Evolutionary conservation across 306 rosid genomes (phyloP), one percentile per base, ranked within the genome.

Genomic region (Vigna radiata): DNA sequence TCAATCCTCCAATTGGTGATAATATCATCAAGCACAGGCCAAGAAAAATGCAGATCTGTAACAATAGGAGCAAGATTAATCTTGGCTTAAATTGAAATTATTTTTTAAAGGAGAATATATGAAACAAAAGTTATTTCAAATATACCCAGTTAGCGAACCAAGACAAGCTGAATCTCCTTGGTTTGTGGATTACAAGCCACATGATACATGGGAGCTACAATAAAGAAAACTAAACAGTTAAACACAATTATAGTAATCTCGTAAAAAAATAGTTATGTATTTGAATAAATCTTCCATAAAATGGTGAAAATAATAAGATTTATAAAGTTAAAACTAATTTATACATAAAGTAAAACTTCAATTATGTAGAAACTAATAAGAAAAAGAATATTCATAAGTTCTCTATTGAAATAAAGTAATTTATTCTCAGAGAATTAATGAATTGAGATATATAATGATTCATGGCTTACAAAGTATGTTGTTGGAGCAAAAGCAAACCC

Each of bases 401-500:
- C 31, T 3, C 31, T 4, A 25, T 25, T 25, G 27, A 25, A 3
- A 29, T 29, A 29, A 29, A 29, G 31, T 3, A 29, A 29, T 29
- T 29, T 29, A 29, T 29, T 29, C 31, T 29, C 31, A 29, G 31
- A 29, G 31, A 29, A 33, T 33, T 33, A 49, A n/a, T 7, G 7
- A 6, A 52, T 16, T 36, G 10, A 49, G 11, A 50, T 48, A 8
- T 11, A 11, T 6, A 25, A 25, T 56, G 36, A n/a, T 77, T 13
- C 2, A 31, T 65, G 41, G 49, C 95, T 94, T 86, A 94, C 98
- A 41, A 85, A 94, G 71, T 88, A 94, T 65, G 97, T 83, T 50
- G 98, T 94, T 2, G 98, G 98, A 58, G 98, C 94, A 44, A 94
- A 90, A 65, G 96, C 96, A 73, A 94, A 94, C 68, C 97, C 98